Conservation (phyloP, 257 asterid genomes). For the Mentha longifolia region DNA sequence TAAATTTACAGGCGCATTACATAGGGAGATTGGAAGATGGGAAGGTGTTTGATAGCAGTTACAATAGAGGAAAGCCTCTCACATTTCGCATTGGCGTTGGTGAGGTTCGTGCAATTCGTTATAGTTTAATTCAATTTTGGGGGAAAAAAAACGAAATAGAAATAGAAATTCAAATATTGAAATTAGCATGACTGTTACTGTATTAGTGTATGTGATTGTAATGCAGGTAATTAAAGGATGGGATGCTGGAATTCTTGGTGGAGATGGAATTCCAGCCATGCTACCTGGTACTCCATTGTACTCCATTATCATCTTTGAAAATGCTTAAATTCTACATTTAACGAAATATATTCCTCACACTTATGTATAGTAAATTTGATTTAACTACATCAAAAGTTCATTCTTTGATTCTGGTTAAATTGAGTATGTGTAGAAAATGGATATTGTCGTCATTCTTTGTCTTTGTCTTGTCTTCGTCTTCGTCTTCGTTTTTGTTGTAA, state of each 20-base stretch:
- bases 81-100: conserved; percentile 89
- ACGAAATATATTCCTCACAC: background rate
- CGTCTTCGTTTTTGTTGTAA: too few species aligned
- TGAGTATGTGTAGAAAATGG: background rate
- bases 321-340: background rate
- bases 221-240: conserved; percentile 92
- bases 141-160: background rate
- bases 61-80: conserved; percentile 90
- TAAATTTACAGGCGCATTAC: conserved; percentile 74
- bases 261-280: conserved; percentile 92
- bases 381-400: background rate
- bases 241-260: conserved; percentile 93
- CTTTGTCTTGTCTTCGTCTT: too few species aligned
- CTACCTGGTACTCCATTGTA: conserved; percentile 69
- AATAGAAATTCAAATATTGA: too few species aligned
- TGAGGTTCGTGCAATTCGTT: conserved; percentile 53
- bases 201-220: background rate
- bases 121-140: background rate
- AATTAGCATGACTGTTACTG: too few species aligned
- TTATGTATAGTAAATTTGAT: background rate
- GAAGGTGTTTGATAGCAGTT: conserved; percentile 91
- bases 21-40: conserved; percentile 79
- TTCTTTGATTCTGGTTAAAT: background rate
- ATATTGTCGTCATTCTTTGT: background rate
- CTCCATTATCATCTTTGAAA: background rate